A percentile compares a stretch with the other conserved stretches of the same genome.
phyloP scores from a whole-genome alignment of 352 stramenopile species.

The Globisporangium canariense region DNA sequence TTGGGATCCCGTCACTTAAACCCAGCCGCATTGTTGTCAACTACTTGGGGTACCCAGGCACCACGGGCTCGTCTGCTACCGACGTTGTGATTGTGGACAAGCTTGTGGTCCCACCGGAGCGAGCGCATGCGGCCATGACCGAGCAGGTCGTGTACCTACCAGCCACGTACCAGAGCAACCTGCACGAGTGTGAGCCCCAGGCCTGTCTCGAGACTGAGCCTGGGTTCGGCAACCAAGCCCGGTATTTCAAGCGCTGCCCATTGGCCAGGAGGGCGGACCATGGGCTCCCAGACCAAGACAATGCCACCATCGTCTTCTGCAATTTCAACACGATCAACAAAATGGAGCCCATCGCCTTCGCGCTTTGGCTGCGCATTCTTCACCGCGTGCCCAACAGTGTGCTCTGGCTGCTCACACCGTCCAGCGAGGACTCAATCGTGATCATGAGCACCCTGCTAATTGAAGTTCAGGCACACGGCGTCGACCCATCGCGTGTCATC shows the following conservation, averaged over 20 bases:
- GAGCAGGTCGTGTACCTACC: conserved; percentile 90
- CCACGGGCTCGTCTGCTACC: conserved; percentile 63
- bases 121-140: conserved; percentile 41
- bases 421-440: conserved; percentile 14
- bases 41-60: conserved; percentile 91
- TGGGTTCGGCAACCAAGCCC: not conserved
- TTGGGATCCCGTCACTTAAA: conserved; percentile 54
- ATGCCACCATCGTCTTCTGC: conserved; percentile 59
- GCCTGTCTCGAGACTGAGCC: conserved; percentile 4
- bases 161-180: conserved; percentile 90
- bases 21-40: conserved; percentile 76
- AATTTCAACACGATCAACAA: conserved; percentile 96
- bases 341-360: conserved; percentile 88
- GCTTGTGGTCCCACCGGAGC: conserved; percentile 56
- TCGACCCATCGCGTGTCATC: conserved; percentile 58
- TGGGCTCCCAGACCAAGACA: conserved; percentile 24
- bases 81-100: conserved; percentile 83
- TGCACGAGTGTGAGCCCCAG: conserved; percentile 41
- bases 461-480: conserved; percentile 62
- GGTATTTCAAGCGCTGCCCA: conserved; percentile 14
- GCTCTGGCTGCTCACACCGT: conserved; percentile 80
- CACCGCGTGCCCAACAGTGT: conserved; percentile 76
- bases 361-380: conserved; percentile 87
- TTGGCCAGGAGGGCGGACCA: conserved; percentile 21
- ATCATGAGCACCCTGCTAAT: conserved; percentile 41